These are phyloP conservation scores for Mycena metata DNA, from an alignment of 768 basidiomycete genomes.

Conservation along the genomic window DNA sequence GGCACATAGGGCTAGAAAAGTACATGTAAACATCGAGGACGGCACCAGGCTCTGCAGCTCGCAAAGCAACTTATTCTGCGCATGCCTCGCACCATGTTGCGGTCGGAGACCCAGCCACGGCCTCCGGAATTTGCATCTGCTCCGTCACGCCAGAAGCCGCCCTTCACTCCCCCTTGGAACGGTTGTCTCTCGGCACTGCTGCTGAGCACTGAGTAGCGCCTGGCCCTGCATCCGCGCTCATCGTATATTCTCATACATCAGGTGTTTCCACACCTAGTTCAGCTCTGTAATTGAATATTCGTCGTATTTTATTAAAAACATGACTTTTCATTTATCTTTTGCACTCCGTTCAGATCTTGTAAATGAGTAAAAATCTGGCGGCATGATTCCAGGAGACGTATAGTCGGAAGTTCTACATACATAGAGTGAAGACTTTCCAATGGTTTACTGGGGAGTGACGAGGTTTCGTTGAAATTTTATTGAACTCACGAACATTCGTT, in stretches of 20 bases:
- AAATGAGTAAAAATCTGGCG: neutral
- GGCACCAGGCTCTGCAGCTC: neutral
- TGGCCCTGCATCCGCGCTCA: neutral
- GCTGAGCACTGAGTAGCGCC: neutral
- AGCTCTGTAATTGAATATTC: neutral
- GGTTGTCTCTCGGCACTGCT: too few relatives aligned
- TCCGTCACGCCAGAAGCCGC: too few relatives aligned
- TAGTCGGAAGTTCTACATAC: conserved; percentile 5
- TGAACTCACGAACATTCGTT: conserved; percentile 5
- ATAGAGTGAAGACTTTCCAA: neutral
- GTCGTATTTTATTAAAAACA: neutral
- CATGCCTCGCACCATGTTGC: conserved; percentile 1
- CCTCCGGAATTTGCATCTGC: neutral
- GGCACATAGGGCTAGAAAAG: conserved; percentile 1
- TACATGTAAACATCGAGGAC: conserved; percentile 3
- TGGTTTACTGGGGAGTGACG: conserved; percentile 4
- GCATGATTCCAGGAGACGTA: conserved; percentile 1
- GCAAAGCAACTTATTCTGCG: neutral
- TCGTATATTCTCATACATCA: too few relatives aligned
- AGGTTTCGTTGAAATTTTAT: conserved; percentile 1
- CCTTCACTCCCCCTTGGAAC: too few relatives aligned
- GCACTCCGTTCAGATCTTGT: neutral
- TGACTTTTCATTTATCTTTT: conserved; percentile 6
- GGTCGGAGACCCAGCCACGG: neutral
- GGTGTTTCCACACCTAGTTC: neutral